phyloP scores from a whole-genome alignment of 139 green algal species.

The Penium margaritaceum region DNA sequence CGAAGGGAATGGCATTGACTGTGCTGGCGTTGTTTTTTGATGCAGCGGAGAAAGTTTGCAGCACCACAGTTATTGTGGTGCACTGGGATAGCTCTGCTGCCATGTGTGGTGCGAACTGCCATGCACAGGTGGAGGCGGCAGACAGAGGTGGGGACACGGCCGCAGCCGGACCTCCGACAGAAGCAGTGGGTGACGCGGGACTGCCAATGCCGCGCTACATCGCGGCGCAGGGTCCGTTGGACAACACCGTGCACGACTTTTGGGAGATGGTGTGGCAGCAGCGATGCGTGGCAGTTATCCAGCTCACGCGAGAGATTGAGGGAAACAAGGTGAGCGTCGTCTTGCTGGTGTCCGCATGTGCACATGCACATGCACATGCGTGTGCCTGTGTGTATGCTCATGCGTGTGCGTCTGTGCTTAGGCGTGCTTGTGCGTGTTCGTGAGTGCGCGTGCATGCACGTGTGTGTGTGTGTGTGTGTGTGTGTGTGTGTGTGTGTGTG shows the following conservation, averaged over 20 bases:
- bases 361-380: slow-evolving; percentile 25
- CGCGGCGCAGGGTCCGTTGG: slow-evolving; percentile 56
- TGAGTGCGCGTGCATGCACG: neutral
- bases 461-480: slow-evolving; percentile 1
- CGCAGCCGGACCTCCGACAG: no score
- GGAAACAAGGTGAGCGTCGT: slow-evolving; percentile 18
- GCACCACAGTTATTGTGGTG: no score
- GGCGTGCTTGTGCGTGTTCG: neutral
- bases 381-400: neutral
- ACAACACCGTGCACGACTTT: slow-evolving; percentile 53
- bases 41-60: no score
- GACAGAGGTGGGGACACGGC: no score
- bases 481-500: neutral
- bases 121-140: no score
- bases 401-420: neutral
- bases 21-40: no score
- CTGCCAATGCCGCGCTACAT: slow-evolving; percentile 51
- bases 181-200: no score
- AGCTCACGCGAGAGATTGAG: slow-evolving; percentile 55
- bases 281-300: slow-evolving; percentile 48
- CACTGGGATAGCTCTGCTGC: no score
- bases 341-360: slow-evolving; percentile 57
- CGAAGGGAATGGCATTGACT: no score
- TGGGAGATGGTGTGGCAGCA: slow-evolving; percentile 62
- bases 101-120: no score